Percentiles rank a stretch among this genome's conserved stretches.
phyloP scores from a whole-genome alignment of 2,329 filamentous ascomycete species.

The Penicillium sp. region DNA sequence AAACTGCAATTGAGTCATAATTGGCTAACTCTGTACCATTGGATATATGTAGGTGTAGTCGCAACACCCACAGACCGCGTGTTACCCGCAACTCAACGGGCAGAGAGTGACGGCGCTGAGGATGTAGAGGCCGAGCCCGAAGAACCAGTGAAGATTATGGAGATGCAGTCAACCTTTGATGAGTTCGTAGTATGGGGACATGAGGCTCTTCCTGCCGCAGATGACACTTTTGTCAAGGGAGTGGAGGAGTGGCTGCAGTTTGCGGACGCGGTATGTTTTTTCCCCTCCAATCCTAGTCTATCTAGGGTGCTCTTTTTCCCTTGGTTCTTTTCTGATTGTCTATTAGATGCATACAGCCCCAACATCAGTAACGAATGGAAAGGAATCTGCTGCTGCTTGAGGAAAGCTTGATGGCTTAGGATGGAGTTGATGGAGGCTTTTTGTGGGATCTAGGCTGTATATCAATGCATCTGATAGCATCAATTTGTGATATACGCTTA shows the following conservation, averaged over 20 bases:
- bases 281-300: not conserved
- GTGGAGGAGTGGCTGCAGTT: slow-evolving; percentile 78
- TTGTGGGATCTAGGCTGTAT: not conserved
- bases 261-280: slow-evolving; percentile 60
- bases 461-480: not conserved
- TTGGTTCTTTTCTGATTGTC: slow-evolving; percentile 5
- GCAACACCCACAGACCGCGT: slow-evolving; percentile 49
- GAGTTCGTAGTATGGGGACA: slow-evolving; percentile 82
- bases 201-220: slow-evolving; percentile 61
- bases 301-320: not conserved
- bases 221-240: slow-evolving; percentile 70
- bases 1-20: not conserved
- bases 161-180: slow-evolving; percentile 67
- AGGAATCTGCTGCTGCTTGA: not conserved
- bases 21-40: not conserved
- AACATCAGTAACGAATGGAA: slow-evolving; percentile 5
- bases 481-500: not conserved
- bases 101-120: slow-evolving; percentile 45
- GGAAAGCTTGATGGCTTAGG: not conserved
- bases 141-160: slow-evolving; percentile 57
- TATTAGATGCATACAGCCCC: slow-evolving; percentile 29
- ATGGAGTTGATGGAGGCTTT: not conserved
- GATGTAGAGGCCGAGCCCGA: slow-evolving; percentile 46
- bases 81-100: slow-evolving; percentile 25
- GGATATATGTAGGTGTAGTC: slow-evolving; percentile 53